These are phyloP conservation scores for Arabis hirsuta DNA, from an alignment of 345 rosid species.

Conservation along the genomic window DNA sequence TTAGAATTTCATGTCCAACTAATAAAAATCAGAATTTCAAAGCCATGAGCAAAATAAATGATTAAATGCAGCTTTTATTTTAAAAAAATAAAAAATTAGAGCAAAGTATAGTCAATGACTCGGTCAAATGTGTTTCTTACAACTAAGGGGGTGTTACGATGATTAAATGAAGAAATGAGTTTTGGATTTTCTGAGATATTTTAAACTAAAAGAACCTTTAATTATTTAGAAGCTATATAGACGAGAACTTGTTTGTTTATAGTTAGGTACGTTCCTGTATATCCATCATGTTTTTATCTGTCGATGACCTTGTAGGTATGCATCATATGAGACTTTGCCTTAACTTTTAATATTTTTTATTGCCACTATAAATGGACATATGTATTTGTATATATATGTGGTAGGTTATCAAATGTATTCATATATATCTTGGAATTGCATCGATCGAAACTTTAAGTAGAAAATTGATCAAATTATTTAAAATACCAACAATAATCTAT, in stretches of 20 bases:
- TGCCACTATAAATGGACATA: not conserved
- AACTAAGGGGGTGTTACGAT: too few species aligned
- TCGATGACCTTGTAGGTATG: not conserved
- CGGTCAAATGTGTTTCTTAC: constrained; percentile 16
- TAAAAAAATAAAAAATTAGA: not conserved
- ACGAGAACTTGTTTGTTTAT: not conserved
- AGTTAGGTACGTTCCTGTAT: constrained; percentile 19
- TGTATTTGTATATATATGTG: not conserved
- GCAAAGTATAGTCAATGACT: not conserved
- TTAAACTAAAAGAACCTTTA: not conserved
- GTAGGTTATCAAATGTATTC: constrained; percentile 3
- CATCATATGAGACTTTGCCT: not conserved
- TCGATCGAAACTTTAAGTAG: not conserved
- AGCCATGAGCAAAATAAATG: not conserved
- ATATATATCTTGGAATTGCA: not conserved
- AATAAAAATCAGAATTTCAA: too few species aligned
- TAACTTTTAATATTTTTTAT: not conserved
- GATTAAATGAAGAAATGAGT: not conserved
- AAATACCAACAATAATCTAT: not conserved
- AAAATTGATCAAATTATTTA: not conserved
- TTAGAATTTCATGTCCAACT: too few species aligned
- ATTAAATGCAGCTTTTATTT: not conserved
- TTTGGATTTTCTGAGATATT: constrained; percentile 15
- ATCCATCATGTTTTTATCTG: not conserved
- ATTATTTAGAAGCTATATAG: not conserved